Evolutionary conservation across 768 basidiomycete species (phyloP).

Genomic region (Mycena venus): DNA sequence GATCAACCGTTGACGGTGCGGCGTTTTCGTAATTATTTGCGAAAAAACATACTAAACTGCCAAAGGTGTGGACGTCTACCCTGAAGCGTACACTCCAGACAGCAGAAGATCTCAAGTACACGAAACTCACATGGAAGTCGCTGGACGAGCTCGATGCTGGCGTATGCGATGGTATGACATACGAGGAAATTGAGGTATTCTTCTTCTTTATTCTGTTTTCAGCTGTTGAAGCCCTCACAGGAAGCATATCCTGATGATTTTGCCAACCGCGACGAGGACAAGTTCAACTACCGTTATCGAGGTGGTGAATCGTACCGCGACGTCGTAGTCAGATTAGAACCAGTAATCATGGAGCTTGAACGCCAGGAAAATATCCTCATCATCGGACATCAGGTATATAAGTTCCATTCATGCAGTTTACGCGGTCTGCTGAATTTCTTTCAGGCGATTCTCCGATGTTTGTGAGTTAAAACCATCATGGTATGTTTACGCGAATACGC

Average conservation of each 20-base stretch:
- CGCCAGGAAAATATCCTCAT: slow-evolving; percentile 97
- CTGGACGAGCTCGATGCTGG: slow-evolving; percentile 98
- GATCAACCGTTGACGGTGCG: slow-evolving; percentile 85
- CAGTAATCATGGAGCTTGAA: slow-evolving; percentile 99
- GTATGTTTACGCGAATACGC: not conserved
- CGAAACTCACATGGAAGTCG: slow-evolving; percentile 98
- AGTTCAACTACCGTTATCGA: slow-evolving; percentile 98
- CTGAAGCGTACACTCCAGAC: slow-evolving; percentile 94
- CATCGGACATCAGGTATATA: slow-evolving; percentile 90
- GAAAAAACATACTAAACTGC: slow-evolving; percentile 3
- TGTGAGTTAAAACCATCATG: slow-evolving; percentile 58
- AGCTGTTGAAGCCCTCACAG: slow-evolving; percentile 51
- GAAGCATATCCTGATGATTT: slow-evolving; percentile 98
- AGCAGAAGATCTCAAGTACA: slow-evolving; percentile 82
- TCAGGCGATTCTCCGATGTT: slow-evolving; percentile 83
- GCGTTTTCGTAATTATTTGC: not conserved
- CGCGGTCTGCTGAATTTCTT: not conserved
- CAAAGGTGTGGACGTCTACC: slow-evolving; percentile 98
- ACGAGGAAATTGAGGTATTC: slow-evolving; percentile 95
- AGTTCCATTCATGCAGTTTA: not conserved
- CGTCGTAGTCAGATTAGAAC: slow-evolving; percentile 94
- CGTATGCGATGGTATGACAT: slow-evolving; percentile 99
- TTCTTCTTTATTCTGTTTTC: not conserved
- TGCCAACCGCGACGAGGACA: slow-evolving; percentile 97
- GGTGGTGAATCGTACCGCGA: slow-evolving; percentile 99